Percentiles rank a stretch among this genome's conserved stretches.
phyloP scores from a whole-genome alignment of 192 early-diverging fungal genomes.

The Lobulomyces angularis region DNA sequence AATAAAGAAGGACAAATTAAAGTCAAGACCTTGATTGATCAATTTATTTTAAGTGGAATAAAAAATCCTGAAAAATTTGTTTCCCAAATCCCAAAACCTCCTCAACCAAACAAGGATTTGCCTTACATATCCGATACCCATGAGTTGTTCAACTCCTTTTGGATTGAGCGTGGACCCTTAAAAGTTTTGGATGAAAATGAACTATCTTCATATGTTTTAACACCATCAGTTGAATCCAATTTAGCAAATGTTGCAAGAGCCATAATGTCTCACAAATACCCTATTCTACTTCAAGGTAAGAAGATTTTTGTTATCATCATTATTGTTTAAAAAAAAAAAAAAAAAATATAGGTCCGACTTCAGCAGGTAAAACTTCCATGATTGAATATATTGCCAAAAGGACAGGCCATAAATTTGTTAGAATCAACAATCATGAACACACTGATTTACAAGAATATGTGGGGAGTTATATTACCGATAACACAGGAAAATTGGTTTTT shows the following conservation, averaged over 20 bases:
- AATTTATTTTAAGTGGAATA: slow-evolving; percentile 44
- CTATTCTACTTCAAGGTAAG: slow-evolving; percentile 96
- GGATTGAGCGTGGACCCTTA: slow-evolving; percentile 55
- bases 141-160: slow-evolving; percentile 76
- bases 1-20: slow-evolving; percentile 50
- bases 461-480: slow-evolving; percentile 76
- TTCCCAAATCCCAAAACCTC: slow-evolving; percentile 45
- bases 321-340: too few relatives aligned
- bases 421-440: slow-evolving; percentile 99
- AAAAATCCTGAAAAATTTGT: slow-evolving; percentile 40
- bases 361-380: slow-evolving; percentile 96
- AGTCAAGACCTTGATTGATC: slow-evolving; percentile 40
- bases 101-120: slow-evolving; percentile 19
- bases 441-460: slow-evolving; percentile 98
- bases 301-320: too few relatives aligned
- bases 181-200: slow-evolving; percentile 18
- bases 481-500: slow-evolving; percentile 76
- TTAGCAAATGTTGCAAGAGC: slow-evolving; percentile 81
- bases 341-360: too few relatives aligned
- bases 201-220: slow-evolving; percentile 60
- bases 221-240: slow-evolving; percentile 73
- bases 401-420: slow-evolving; percentile 87
- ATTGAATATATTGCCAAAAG: slow-evolving; percentile 85
- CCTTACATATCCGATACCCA: too few relatives aligned
- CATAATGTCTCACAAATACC: slow-evolving; percentile 78